Evolutionary conservation across 2,329 filamentous ascomycete species (phyloP).

Genomic region (Pseudohalonectria lignicola): DNA sequence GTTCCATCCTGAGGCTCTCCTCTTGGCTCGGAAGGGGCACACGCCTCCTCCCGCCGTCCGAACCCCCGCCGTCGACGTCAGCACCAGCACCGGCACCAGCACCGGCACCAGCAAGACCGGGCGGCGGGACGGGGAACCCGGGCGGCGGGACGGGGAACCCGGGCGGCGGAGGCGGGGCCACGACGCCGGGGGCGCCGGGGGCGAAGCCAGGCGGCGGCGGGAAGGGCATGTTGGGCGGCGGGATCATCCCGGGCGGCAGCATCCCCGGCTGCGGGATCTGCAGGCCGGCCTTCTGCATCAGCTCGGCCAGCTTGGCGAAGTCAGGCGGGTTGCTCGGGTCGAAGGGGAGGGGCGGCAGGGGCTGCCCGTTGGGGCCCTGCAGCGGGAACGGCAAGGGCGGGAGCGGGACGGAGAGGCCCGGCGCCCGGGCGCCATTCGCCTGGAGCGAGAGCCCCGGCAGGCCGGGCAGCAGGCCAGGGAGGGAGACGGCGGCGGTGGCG

Average conservation of each 20-base stretch:
- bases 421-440: conserved; percentile 19
- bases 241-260: conserved; percentile 33
- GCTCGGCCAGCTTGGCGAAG: conserved; percentile 48
- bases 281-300: conserved; percentile 55
- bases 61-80: conserved; percentile 19
- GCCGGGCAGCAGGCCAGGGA: conserved; percentile 27
- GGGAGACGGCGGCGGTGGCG: background rate
- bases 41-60: conserved; percentile 39
- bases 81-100: conserved; percentile 6
- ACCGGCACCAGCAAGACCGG: conserved; percentile 14
- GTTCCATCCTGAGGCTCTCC: conserved; percentile 70
- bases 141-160: conserved; percentile 18
- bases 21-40: conserved; percentile 74
- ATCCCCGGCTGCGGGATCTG: conserved; percentile 43
- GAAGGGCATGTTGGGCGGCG: conserved; percentile 26
- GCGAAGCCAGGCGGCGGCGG: conserved; percentile 31
- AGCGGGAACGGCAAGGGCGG: conserved; percentile 35
- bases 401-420: conserved; percentile 5
- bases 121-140: conserved; percentile 22
- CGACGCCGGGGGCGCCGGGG: conserved; percentile 9
- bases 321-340: conserved; percentile 51
- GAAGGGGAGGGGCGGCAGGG: conserved; percentile 37
- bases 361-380: conserved; percentile 27
- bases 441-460: conserved; percentile 50
- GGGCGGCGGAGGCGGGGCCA: conserved; percentile 21